Evolutionary conservation across 768 basidiomycete genomes (phyloP).

Genomic region (Mycena belliarum): DNA sequence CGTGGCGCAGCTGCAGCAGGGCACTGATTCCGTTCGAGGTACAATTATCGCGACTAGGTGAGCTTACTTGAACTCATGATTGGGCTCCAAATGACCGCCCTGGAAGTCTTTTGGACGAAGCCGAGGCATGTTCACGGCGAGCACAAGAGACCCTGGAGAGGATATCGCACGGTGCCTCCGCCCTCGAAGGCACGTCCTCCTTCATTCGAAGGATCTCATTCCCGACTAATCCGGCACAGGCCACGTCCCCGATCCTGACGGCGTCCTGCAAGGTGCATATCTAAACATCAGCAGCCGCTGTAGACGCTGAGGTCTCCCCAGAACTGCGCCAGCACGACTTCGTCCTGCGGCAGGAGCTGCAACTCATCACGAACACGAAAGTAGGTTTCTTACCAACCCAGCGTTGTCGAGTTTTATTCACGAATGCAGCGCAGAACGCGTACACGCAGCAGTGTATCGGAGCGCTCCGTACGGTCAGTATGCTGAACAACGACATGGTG

Average conservation of each 20-base stretch:
- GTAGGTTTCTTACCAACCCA: constrained; percentile 29
- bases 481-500: constrained; percentile 80
- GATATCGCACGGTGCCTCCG: constrained; percentile 46
- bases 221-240: constrained; percentile 24
- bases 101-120: constrained; percentile 59
- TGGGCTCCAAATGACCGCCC: background rate
- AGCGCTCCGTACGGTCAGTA: constrained; percentile 73
- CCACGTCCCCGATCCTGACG: constrained; percentile 51
- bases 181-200: constrained; percentile 49
- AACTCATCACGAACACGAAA: constrained; percentile 55
- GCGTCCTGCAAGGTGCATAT: constrained; percentile 50
- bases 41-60: constrained; percentile 50
- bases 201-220: no score
- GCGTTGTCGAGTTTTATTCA: no score
- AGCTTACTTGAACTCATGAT: constrained; percentile 16
- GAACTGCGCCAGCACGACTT: constrained; percentile 67
- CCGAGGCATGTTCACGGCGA: constrained; percentile 52
- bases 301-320: no score
- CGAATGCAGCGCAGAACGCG: constrained; percentile 50
- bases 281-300: no score
- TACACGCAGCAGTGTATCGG: constrained; percentile 69
- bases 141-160: constrained; percentile 62
- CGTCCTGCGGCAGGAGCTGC: constrained; percentile 62
- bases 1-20: constrained; percentile 55
- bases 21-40: constrained; percentile 59